Conservation (phyloP, 768 basidiomycete species). For the Phylloporus scabripes region DNA sequence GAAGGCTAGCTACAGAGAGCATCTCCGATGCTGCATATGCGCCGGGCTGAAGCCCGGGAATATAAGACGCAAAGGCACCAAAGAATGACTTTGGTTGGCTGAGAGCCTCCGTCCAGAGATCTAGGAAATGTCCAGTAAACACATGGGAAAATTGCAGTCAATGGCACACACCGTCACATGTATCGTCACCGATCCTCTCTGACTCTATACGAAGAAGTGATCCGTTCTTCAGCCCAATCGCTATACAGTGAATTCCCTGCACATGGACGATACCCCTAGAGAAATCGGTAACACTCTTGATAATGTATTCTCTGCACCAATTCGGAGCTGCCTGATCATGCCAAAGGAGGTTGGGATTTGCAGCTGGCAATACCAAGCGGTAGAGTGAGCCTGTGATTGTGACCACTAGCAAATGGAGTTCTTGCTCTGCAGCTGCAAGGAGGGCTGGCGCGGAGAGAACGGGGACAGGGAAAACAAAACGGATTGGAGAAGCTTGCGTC, state of each 20-base stretch:
- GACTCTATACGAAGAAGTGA: conserved; percentile 66
- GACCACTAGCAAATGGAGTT: conserved; percentile 66
- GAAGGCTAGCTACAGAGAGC: conserved; percentile 65
- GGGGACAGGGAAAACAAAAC: conserved; percentile 71
- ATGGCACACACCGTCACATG: conserved; percentile 49
- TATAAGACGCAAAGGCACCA: conserved; percentile 59
- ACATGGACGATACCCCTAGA: conserved; percentile 51
- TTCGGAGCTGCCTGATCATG: conserved; percentile 45
- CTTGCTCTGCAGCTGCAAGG: conserved; percentile 41
- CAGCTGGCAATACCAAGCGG: conserved; percentile 61
- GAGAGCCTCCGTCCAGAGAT: conserved; percentile 64
- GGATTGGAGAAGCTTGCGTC: conserved; percentile 56
- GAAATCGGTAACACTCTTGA: conserved; percentile 47
- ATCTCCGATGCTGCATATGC: conserved; percentile 51
- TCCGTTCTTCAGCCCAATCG: conserved; percentile 56
- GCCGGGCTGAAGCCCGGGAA: conserved; percentile 47
- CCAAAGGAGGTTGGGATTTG: conserved; percentile 52
- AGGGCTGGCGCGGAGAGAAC: conserved; percentile 62
- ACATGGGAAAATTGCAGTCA: conserved; percentile 2
- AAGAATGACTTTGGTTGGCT: conserved; percentile 64
- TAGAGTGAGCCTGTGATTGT: conserved; percentile 68
- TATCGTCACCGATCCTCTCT: conserved; percentile 49
- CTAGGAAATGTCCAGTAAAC: conserved; percentile 33
- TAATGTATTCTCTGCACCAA: conserved; percentile 63
- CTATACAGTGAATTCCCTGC: conserved; percentile 62